Percentiles rank a stretch among this genome's conserved stretches.
phyloP scores from a whole-genome alignment of 2,329 filamentous ascomycete species.

The Ceratocystis ficicola region DNA sequence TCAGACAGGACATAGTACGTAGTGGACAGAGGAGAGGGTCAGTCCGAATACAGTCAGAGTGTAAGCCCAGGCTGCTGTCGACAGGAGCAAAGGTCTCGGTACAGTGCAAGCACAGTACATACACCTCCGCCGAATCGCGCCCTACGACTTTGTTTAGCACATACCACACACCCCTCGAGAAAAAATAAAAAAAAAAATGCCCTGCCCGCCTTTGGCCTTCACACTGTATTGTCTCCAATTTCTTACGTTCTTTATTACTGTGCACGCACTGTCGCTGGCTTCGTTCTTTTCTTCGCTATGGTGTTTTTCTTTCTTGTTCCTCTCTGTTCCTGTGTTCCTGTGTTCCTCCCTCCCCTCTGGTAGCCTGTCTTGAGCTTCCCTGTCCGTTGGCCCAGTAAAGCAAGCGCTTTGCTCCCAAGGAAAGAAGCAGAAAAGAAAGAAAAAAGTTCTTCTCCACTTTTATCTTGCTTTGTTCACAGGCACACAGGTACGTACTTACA shows the following conservation, averaged over 20 bases:
- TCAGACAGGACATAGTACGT: too few species aligned
- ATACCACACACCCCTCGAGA: neutral
- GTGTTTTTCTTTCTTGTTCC: neutral
- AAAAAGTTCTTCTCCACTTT: neutral
- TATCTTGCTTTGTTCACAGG: neutral
- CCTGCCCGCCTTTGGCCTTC: neutral
- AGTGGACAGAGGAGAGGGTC: too few species aligned
- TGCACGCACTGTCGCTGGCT: neutral
- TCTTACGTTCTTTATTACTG: neutral
- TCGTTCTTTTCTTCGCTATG: neutral
- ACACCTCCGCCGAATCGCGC: too few species aligned
- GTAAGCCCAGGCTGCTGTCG: too few species aligned
- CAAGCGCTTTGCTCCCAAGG: neutral
- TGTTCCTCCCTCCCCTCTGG: neutral
- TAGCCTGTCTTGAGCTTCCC: neutral
- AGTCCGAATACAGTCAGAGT: too few species aligned
- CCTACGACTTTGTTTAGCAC: too few species aligned
- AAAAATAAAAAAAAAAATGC: neutral
- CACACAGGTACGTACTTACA: neutral
- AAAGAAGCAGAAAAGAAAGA: neutral
- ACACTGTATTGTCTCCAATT: neutral
- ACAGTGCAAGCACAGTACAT: too few species aligned
- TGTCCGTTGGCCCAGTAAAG: conserved; percentile 12
- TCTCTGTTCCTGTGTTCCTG: neutral
- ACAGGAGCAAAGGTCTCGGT: too few species aligned